These are phyloP conservation scores for Mayamaea pseudoterrestris DNA, from an alignment of 108 stramenopile genomes.

Conservation along the genomic window DNA sequence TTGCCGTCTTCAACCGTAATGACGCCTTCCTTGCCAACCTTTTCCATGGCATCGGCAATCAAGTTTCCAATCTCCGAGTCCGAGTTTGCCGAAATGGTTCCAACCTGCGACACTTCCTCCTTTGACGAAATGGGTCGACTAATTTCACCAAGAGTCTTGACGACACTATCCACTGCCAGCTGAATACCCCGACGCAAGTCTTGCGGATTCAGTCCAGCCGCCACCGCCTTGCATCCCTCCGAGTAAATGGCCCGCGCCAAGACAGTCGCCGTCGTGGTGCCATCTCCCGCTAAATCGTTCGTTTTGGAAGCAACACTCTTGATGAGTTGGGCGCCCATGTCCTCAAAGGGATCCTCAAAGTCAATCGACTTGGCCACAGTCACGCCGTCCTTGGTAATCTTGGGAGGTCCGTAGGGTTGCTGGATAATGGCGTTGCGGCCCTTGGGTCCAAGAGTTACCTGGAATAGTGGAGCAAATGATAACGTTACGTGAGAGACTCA, in stretches of 20 bases:
- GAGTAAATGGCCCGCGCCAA: constrained; percentile 95
- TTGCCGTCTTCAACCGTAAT: constrained; percentile 99
- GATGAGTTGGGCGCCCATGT: constrained; percentile 97
- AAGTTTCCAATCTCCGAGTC: constrained; percentile 91
- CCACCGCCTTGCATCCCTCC: constrained; percentile 99
- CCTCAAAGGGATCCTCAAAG: constrained; percentile 96
- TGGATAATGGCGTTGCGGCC: constrained; percentile 99
- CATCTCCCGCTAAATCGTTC: constrained; percentile 98
- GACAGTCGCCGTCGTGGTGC: constrained; percentile 99
- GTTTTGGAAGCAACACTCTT: constrained; percentile 96
- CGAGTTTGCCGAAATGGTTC: constrained; percentile 98
- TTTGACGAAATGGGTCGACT: constrained; percentile 90
- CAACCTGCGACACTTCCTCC: constrained; percentile 97
- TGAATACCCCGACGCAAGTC: constrained; percentile 95
- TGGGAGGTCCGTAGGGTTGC: constrained; percentile 97
- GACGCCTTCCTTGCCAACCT: constrained; percentile 99
- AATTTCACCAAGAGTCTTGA: constrained; percentile 77
- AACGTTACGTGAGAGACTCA: constrained; percentile 4
- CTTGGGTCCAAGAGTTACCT: constrained; percentile 99
- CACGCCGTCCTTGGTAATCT: constrained; percentile 99
- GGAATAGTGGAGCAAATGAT: constrained; percentile 1
- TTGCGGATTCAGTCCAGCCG: constrained; percentile 98
- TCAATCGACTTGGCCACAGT: constrained; percentile 99
- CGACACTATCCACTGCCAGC: constrained; percentile 86
- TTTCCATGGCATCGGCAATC: constrained; percentile 98